Conservation (phyloP, 306 rosid genomes). For the Senna tora region DNA sequence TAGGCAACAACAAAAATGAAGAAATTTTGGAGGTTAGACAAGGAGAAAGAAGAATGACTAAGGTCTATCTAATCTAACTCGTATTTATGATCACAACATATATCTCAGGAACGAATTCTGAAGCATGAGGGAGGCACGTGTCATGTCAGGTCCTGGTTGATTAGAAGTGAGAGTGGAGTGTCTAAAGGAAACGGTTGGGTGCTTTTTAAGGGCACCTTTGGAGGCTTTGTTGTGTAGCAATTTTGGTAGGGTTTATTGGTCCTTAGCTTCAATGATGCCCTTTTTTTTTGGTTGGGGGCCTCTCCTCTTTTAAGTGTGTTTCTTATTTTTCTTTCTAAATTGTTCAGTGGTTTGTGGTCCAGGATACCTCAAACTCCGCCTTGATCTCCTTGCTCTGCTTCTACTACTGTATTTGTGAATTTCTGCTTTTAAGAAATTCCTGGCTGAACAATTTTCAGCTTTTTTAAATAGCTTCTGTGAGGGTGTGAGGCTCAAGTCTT, state of each 20-base stretch:
- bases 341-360: conserved; percentile 45
- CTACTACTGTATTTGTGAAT: background rate
- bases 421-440: conserved; percentile 11
- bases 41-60: conserved; percentile 30
- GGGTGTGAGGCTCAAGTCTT: conserved; percentile 26
- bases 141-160: conserved; percentile 48
- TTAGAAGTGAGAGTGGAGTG: conserved; percentile 23
- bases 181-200: conserved; percentile 30
- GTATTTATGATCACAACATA: conserved; percentile 15
- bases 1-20: conserved; percentile 24
- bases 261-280: background rate
- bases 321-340: conserved; percentile 11
- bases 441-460: conserved; percentile 17
- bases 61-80: conserved; percentile 12
- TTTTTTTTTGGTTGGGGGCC: background rate
- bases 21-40: background rate
- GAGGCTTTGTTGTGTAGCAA: no score
- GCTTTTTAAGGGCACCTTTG: background rate
- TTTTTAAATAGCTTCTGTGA: conserved; percentile 17
- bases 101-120: background rate
- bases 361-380: background rate
- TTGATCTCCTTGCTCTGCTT: conserved; percentile 8
- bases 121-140: conserved; percentile 47
- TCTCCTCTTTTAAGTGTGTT: background rate
- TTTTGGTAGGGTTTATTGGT: conserved; percentile 29